Base-by-base conservation (phyloP, 495 filamentous ascomycete species). In the Hypoxylon cercidicola region DNA sequence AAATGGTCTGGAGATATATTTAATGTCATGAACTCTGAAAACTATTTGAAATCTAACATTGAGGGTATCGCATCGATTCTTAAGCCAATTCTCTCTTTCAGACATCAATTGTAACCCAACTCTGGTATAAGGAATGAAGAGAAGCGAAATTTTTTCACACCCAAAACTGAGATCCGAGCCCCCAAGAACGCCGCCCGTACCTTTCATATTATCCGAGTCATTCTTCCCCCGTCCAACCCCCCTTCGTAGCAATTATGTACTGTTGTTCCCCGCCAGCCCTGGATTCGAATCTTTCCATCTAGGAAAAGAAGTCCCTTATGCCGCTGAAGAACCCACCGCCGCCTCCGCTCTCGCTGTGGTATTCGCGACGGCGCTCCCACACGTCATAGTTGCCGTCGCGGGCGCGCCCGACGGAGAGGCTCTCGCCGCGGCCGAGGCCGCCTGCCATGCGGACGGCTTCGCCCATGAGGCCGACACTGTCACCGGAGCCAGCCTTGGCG, bases 381-480 rank as follows among this genome's bases (percentile, higher is more conserved):
- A n/a, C n/a, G n/a, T 73, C 72, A 69, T 75, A 49, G 0, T 60
- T 69, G 12, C 74, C 78, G 48, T 74, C 59, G 39, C 68, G 64
- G 15, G 71, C 74, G 9, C 68, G 56, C 54, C 79, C 72, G 25
- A 73, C 61, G 21, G 55, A 65, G 37, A 55, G 35, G 47, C 34
- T 56, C 30, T 61, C 58, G 20, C 49, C 19, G 52, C 46, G 62
- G 48, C 61, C 62, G 48, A 56, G 64, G 18, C 72, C 73, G 15
- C 75, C 72, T 7, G 75, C 80, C 79, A 79, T 78, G 39, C 72
- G 67, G 11, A 79, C 74, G 21, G 78, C 81, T 59, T 84, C 82
- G 35, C 83, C 77, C 34, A 84, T 82, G 11, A 84, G 78, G 37
- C 86, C 79, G 43, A 87, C 66, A 56, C 76, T 74, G 51, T 76